Conservation (phyloP, 495 filamentous ascomycete species). For the Hyaloscypha hepaticicola region DNA sequence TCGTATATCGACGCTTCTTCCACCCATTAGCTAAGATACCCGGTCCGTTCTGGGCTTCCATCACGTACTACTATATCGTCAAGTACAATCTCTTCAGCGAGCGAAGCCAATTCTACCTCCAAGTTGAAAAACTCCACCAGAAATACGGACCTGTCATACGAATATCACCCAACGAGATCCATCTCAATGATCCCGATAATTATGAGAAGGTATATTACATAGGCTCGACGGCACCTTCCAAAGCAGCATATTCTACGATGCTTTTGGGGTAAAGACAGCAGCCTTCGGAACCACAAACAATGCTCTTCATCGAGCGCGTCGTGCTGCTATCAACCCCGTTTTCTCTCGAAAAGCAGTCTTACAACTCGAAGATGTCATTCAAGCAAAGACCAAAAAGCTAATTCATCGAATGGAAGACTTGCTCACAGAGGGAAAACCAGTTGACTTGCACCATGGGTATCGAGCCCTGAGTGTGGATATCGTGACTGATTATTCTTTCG, state of each 20-base stretch:
- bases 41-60: conserved; percentile 49
- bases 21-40: conserved; percentile 49
- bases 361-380: conserved; percentile 33
- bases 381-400: conserved; percentile 25
- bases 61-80: conserved; percentile 41
- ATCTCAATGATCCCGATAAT: neutral
- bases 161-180: neutral
- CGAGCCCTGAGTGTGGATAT: neutral
- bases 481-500: neutral
- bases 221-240: neutral
- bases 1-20: conserved; percentile 47
- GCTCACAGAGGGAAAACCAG: neutral
- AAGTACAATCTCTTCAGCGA: conserved; percentile 2
- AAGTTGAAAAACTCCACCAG: conserved; percentile 16
- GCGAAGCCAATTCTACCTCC: conserved; percentile 3
- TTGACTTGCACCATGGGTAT: neutral
- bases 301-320: conserved; percentile 36
- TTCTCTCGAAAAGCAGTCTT: conserved; percentile 40
- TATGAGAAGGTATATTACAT: neutral
- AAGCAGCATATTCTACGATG: neutral
- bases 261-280: neutral
- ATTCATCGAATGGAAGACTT: neutral
- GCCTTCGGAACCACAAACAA: conserved; percentile 29
- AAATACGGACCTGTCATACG: conserved; percentile 22
- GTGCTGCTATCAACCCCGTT: conserved; percentile 39